Evolutionary conservation across 495 filamentous ascomycete species (phyloP), one percentile per base, ranked within the genome.

Genomic region (Amorphotheca resinae): DNA sequence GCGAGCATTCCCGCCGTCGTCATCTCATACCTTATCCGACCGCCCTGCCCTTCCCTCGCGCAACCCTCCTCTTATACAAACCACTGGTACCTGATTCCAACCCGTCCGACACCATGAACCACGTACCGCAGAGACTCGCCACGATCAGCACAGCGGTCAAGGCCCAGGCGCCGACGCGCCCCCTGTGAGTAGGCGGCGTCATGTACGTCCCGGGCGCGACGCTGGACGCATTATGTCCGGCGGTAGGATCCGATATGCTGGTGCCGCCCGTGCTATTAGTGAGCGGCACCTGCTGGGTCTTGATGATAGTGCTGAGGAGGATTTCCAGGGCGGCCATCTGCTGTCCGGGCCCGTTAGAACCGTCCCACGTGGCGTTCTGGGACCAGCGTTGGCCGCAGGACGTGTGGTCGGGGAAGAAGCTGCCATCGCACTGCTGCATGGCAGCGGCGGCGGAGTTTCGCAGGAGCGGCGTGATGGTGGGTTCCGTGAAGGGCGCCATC

Each of bases 371-470:
- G 2, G 64, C 68, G n/a, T 64, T 62, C 1, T 64, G 54, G 39
- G 62, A 82, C 85, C 87, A 94, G 46, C 68, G 72, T 48, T 80
- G 61, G 0, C 84, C 82, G 56, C 87, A 93, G 0, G 59, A 61
- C 7, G 69, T 77, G 8, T 70, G 60, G 37, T 65, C 64, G 1
- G 42, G 23, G 21, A 23, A n/a, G 18, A 4, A 66, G 3, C 69
- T 72, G 20, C 76, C 77, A 20, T 74, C 80, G 54, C 87, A 94
- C 12, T 79, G 74, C n/a, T 66, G 59, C 11, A 82, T 72, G 20
- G 82, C 87, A 11, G 78, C 81, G 41, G 64, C 38, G 15, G 80
- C 82, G 1, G 79, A 80, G 0, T 64, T 61, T 33, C 64, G 53
- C 11, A 91, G 67, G 12, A 67, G 46, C 1, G 48, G 23, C 2